Evolutionary conservation across 1,284 basidiomycete genomes (phyloP), one percentile per base, ranked within the genome.

Genomic region (Pterulicium gracile): DNA sequence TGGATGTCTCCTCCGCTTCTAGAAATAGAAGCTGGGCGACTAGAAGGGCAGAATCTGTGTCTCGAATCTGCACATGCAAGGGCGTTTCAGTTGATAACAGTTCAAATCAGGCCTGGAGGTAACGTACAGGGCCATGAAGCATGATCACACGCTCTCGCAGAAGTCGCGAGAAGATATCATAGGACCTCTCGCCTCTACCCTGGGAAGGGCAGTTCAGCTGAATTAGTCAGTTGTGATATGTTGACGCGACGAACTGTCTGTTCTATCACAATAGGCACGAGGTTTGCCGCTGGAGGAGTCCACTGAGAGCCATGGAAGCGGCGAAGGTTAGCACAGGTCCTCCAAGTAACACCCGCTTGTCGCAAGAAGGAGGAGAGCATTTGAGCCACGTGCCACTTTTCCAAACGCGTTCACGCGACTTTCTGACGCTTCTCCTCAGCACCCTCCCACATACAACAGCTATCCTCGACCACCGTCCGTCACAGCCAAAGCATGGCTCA

Each of bases 101-200:
- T 48, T 19, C 24, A 44, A 54, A 34, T 42, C 49, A 48, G 24
- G 32, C n/a, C n/a, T n/a, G n/a, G n/a, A n/a, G n/a, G 47, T 45
- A 36, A 65, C 81, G 55, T 58, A 92, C 91, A n/a, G 88, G 82
- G 20, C 91, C 92, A 54, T 87, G 84, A 36, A 96, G 72, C 83
- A 95, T 95, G 55, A 96, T 86, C 27, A 96, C 91, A 44, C 93
- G 77, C 60, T 96, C 92, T 52, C 88, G 73, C 45, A 96, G 70
- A 44, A 96, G 71, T 21, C 92, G 77, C 22, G 92, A 95, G 64
- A 91, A 96, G 46, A 96, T 94, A 61, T 96, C 92, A 65, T 94
- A 96, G 27, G 88, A 91, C 24, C 92, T 75, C 63, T 96, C 92
- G 3, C 92, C 92, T 58, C 90, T 76, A 23, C 88, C 90, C 90